phyloP scores from a whole-genome alignment of 768 basidiomycete genomes.

The Termitomyces sp. region DNA sequence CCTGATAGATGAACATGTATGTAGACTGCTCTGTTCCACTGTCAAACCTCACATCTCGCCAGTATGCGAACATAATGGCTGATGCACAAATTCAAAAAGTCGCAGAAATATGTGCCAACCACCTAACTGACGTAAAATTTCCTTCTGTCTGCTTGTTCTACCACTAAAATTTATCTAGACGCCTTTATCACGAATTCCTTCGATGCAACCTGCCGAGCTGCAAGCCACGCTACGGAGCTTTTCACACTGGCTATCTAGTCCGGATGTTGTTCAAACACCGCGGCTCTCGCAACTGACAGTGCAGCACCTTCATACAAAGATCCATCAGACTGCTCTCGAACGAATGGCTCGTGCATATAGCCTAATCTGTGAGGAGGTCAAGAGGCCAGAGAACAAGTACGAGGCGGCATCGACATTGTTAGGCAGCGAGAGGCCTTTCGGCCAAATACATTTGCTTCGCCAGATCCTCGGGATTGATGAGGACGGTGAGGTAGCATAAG shows the following conservation, averaged over 20 bases:
- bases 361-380: conserved; percentile 69
- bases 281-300: conserved; percentile 71
- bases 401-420: conserved; percentile 87
- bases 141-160: neutral
- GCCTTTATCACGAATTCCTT: conserved; percentile 71
- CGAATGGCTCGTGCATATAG: conserved; percentile 68
- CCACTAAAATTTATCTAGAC: conserved; percentile 25
- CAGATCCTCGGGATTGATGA: conserved; percentile 75
- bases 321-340: conserved; percentile 73
- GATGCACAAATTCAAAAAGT: conserved; percentile 50
- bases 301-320: conserved; percentile 54
- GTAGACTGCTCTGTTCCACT: conserved; percentile 19
- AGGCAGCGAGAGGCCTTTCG: conserved; percentile 80
- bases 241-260: conserved; percentile 78
- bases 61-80: conserved; percentile 45
- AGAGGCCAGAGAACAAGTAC: conserved; percentile 71
- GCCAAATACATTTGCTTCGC: conserved; percentile 64
- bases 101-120: conserved; percentile 35
- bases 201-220: conserved; percentile 58
- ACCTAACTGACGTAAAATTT: conserved; percentile 31
- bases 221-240: conserved; percentile 62
- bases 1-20: conserved; percentile 81
- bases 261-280: conserved; percentile 75
- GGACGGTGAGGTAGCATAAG: conserved; percentile 11
- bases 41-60: neutral